Evolutionary conservation across 192 early-diverging fungal genomes (phyloP).

Genomic region (Backusella mclennaniae): DNA sequence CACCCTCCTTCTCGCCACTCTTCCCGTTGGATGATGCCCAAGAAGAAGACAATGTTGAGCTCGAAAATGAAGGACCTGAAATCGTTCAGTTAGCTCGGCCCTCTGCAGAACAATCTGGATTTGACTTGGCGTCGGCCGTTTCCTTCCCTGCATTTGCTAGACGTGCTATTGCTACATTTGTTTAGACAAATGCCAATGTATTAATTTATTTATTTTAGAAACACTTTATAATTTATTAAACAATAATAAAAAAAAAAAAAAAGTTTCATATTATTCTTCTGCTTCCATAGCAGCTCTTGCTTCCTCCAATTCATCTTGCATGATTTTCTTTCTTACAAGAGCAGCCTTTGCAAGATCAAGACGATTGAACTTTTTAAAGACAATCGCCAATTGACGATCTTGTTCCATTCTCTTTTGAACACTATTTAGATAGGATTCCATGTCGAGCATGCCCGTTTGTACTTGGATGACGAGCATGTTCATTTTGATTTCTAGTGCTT

Average conservation of each 20-base stretch:
- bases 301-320: constrained; percentile 77
- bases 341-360: constrained; percentile 68
- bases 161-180: neutral
- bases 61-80: neutral
- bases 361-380: constrained; percentile 64
- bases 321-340: constrained; percentile 65
- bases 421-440: constrained; percentile 62
- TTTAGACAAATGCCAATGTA: neutral
- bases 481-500: constrained; percentile 70
- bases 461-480: constrained; percentile 71
- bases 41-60: neutral
- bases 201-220: neutral
- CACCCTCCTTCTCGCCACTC: neutral
- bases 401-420: constrained; percentile 58
- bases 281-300: constrained; percentile 64
- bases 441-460: constrained; percentile 66
- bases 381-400: constrained; percentile 61
- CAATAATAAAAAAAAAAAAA: neutral
- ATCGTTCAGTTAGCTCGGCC: neutral
- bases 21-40: too few relatives aligned
- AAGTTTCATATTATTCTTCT: neutral
- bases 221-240: neutral
- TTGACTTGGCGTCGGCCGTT: neutral
- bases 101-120: neutral
- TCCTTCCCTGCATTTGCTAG: constrained; percentile 9